Conservation (phyloP, 2,329 filamentous ascomycete species). For the Colletotrichum tropicicola region DNA sequence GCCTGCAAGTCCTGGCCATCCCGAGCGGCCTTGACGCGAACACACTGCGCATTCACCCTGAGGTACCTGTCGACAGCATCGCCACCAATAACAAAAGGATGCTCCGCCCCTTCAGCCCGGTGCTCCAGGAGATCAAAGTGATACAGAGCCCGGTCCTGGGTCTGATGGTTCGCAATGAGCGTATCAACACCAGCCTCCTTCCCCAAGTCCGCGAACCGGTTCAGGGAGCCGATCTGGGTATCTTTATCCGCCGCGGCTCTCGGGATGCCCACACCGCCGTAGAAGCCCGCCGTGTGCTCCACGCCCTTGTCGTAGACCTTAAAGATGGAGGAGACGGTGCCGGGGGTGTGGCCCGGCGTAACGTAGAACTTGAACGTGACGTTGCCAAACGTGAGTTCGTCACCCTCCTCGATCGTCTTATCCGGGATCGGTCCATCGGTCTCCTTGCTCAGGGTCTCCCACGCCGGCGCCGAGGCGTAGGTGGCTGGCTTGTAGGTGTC, state of each 20-base stretch:
- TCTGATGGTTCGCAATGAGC: conserved; percentile 18
- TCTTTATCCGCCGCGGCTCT: conserved; percentile 30
- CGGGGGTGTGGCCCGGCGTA: conserved; percentile 36
- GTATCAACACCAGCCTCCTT: conserved; percentile 5
- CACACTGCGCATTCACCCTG: neutral
- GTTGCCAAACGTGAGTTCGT: conserved; percentile 34
- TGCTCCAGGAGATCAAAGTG: conserved; percentile 15
- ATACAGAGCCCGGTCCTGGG: conserved; percentile 5
- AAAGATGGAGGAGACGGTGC: conserved; percentile 35
- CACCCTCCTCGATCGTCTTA: neutral
- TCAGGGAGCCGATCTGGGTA: conserved; percentile 29
- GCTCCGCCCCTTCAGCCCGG: neutral
- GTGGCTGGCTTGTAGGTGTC: conserved; percentile 31
- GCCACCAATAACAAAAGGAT: conserved; percentile 11
- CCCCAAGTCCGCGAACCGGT: neutral
- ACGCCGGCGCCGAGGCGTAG: conserved; percentile 32
- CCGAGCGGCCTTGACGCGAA: conserved; percentile 4
- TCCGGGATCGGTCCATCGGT: neutral
- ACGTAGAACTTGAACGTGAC: conserved; percentile 30
- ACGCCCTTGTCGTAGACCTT: conserved; percentile 32
- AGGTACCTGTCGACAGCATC: conserved; percentile 7
- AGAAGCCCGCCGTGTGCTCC: conserved; percentile 34
- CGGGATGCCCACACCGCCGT: conserved; percentile 35
- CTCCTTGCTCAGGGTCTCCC: neutral
- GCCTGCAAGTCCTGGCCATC: conserved; percentile 10